Conservation (phyloP, 371 early-diverging fungal species). For the Polyrhizophydium stewartii region DNA sequence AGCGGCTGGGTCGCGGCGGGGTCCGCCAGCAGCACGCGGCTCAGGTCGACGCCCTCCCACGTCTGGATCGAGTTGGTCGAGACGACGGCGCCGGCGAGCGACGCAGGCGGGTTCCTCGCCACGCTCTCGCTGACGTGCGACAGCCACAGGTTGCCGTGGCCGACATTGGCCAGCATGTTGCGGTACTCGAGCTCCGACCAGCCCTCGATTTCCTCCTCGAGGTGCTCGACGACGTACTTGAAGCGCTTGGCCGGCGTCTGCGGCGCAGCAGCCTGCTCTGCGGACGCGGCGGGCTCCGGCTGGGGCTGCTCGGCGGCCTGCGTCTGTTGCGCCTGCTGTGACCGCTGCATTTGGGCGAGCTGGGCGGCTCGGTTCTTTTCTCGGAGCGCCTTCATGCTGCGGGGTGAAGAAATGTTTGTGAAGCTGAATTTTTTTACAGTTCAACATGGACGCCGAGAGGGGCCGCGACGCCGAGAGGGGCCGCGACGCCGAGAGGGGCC, state of each 20-base stretch:
- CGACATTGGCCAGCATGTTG: constrained; percentile 51
- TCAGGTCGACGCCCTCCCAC: constrained; percentile 50
- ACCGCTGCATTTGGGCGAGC: no score
- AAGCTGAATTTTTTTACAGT: no score
- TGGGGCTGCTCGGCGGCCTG: no score
- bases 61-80: constrained; percentile 56
- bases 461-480: no score
- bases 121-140: constrained; percentile 49
- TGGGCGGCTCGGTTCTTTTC: no score
- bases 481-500: constrained; percentile 11
- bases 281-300: no score
- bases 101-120: constrained; percentile 46
- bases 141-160: constrained; percentile 27
- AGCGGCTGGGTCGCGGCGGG: constrained; percentile 58
- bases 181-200: constrained; percentile 60
- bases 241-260: no score
- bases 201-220: constrained; percentile 51
- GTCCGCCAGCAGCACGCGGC: constrained; percentile 70
- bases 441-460: no score
- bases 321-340: no score
- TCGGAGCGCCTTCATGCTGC: no score
- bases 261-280: no score
- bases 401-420: no score
- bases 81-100: constrained; percentile 51
- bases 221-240: constrained; percentile 71